Evolutionary conservation across 495 filamentous ascomycete species (phyloP), one percentile per base, ranked within the genome.

Genomic region (Penicillium lagena): DNA sequence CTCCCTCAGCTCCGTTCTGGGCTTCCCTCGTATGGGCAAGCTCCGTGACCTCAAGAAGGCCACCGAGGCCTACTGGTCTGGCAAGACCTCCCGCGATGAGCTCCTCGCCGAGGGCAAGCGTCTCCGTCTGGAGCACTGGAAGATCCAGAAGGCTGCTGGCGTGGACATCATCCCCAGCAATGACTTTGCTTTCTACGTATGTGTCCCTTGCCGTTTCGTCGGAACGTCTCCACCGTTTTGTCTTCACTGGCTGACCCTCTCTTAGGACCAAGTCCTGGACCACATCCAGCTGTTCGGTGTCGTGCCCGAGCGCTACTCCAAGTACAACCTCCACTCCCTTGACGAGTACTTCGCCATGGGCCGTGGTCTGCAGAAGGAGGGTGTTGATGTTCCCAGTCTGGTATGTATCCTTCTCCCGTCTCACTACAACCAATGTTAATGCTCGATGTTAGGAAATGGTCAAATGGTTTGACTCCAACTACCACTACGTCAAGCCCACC

Each of bases 391-490:
- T 56, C 90, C 91, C 39, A 76, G 75, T 59, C 76, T 97, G 66
- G 78, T 82, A 62, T 11, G 32, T 34, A 37, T 36, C 35, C 37
- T 49, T 10, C 12, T 37, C 22, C 42, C 12, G 27, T 39, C 8
- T 29, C 7, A 12, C 9, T 40, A 11, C 7, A 35, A 43, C 32
- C 33, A 27, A 42, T 37, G 35, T 50, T 52, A 51, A 54, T 40
- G 32, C 15, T 10, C 13, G 17, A 41, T 45, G 2, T 4, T 34
- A 82, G 76, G 93, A 98, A 78, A 98, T 98, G 93, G 93, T 98
- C 43, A 98, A 98, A 76, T 98, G 94, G 93, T 98, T 98, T 67
- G 93, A 98, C 79, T 95, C 89, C 54, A 98, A 98, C 84, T 98
- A 98, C 82, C 93, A 98, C 80, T 97, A 97, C 75, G 93, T 97